Percentiles rank a stretch among this genome's conserved stretches.
phyloP scores from a whole-genome alignment of 2,329 filamentous ascomycete species.

The Fusarium sororula region DNA sequence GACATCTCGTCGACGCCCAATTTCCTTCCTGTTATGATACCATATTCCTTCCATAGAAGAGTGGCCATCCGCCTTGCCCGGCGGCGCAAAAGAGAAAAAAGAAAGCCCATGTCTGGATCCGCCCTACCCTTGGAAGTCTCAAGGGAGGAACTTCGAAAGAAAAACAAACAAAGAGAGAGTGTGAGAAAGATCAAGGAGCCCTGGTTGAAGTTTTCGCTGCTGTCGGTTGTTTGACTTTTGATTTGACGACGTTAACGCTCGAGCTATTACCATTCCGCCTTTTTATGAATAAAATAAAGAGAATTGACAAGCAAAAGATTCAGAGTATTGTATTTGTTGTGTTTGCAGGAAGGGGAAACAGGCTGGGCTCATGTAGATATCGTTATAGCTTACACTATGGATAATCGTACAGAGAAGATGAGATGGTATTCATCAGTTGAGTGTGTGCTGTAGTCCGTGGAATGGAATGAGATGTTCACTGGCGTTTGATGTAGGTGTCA shows the following conservation, averaged over 20 bases:
- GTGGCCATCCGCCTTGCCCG: slow-evolving; percentile 20
- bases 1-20: slow-evolving; percentile 28
- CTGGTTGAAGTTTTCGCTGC: slow-evolving; percentile 8
- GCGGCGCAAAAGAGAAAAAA: slow-evolving; percentile 9
- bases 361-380: slow-evolving; percentile 21
- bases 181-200: slow-evolving; percentile 16
- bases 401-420: slow-evolving; percentile 1
- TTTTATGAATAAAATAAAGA: slow-evolving; percentile 35
- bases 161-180: background rate
- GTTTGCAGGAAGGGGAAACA: background rate
- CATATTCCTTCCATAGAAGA: slow-evolving; percentile 45
- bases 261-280: slow-evolving; percentile 1
- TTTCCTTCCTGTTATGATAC: slow-evolving; percentile 47
- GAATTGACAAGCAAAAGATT: slow-evolving; percentile 20
- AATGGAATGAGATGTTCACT: background rate
- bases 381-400: slow-evolving; percentile 17
- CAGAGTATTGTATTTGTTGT: slow-evolving; percentile 14
- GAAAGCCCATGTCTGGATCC: slow-evolving; percentile 22
- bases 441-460: background rate
- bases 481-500: background rate
- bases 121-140: slow-evolving; percentile 5
- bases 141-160: background rate
- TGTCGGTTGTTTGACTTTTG: slow-evolving; percentile 3
- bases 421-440: background rate
- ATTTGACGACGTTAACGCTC: background rate